A percentile compares a stretch with the other conserved stretches of the same genome.
phyloP scores from a whole-genome alignment of 192 early-diverging fungal genomes.

The Backusella parvicylindrica region DNA sequence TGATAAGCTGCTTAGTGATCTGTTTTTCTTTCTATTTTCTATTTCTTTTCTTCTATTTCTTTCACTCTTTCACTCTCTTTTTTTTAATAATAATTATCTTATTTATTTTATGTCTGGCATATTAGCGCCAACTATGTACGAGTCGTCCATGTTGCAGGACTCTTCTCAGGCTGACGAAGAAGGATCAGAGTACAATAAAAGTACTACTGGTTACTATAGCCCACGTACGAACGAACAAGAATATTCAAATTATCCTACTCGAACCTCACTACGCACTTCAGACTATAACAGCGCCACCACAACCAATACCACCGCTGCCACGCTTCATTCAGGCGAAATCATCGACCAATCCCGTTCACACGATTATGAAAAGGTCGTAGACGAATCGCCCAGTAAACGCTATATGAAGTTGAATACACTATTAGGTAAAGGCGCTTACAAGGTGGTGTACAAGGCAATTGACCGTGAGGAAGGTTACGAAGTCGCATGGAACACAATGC shows the following conservation, averaged over 20 bases:
- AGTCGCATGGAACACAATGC: slow-evolving; percentile 79
- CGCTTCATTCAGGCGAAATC: slow-evolving; percentile 29
- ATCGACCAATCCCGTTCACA: slow-evolving; percentile 49
- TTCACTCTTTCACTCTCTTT: neutral
- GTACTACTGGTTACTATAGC: too few species aligned
- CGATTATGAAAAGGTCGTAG: slow-evolving; percentile 50
- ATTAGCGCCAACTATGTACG: too few species aligned
- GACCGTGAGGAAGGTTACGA: slow-evolving; percentile 89
- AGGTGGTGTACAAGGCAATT: too few species aligned
- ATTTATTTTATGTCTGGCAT: neutral
- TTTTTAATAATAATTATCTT: neutral
- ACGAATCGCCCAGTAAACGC: slow-evolving; percentile 50
- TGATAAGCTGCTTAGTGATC: neutral
- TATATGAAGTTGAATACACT: slow-evolving; percentile 52
- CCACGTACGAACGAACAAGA: too few species aligned
- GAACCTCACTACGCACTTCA: too few species aligned
- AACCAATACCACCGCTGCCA: neutral
- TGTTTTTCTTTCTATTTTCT: neutral
- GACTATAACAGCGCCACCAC: too few species aligned
- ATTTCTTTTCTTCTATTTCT: neutral
- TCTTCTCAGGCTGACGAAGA: too few species aligned
- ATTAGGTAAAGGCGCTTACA: slow-evolving; percentile 84
- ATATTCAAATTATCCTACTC: too few species aligned
- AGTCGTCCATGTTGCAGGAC: too few species aligned
- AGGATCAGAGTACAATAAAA: too few species aligned